These are phyloP conservation scores for Pezicula neosporulosa DNA, from an alignment of 2,329 filamentous ascomycete species.

Conservation along the genomic window DNA sequence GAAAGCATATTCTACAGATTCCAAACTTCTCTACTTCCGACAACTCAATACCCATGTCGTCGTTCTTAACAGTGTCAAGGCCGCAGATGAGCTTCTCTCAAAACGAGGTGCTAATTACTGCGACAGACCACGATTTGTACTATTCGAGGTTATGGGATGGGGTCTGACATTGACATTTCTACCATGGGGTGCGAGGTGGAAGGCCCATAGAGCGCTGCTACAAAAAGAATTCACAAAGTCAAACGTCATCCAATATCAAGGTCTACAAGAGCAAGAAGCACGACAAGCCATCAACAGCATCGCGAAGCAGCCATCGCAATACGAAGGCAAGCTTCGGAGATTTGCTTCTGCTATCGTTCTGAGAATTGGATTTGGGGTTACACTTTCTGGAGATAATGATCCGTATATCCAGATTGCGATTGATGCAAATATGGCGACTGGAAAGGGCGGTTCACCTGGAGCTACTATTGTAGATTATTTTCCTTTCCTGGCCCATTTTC, in stretches of 20 bases:
- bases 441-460: slow-evolving; percentile 25
- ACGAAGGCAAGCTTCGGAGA: slow-evolving; percentile 29
- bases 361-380: slow-evolving; percentile 40
- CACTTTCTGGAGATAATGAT: slow-evolving; percentile 33
- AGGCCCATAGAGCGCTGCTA: slow-evolving; percentile 40
- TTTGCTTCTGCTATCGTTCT: slow-evolving; percentile 40
- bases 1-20: slow-evolving; percentile 18
- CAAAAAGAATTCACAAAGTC: slow-evolving; percentile 39
- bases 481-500: slow-evolving; percentile 24
- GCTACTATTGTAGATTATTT: slow-evolving; percentile 44
- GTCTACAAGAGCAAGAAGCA: slow-evolving; percentile 30
- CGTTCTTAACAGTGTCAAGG: slow-evolving; percentile 38
- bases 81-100: slow-evolving; percentile 39
- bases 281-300: slow-evolving; percentile 28
- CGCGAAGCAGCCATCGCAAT: slow-evolving; percentile 27
- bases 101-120: slow-evolving; percentile 39
- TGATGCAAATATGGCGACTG: slow-evolving; percentile 21
- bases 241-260: slow-evolving; percentile 29
- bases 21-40: slow-evolving; percentile 1
- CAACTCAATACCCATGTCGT: slow-evolving; percentile 28
- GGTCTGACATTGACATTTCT: slow-evolving; percentile 42
- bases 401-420: slow-evolving; percentile 37
- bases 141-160: slow-evolving; percentile 32
- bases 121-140: slow-evolving; percentile 38
- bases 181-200: slow-evolving; percentile 37